phyloP scores from a whole-genome alignment of 139 green algal genomes.

The Closterium sp. region DNA sequence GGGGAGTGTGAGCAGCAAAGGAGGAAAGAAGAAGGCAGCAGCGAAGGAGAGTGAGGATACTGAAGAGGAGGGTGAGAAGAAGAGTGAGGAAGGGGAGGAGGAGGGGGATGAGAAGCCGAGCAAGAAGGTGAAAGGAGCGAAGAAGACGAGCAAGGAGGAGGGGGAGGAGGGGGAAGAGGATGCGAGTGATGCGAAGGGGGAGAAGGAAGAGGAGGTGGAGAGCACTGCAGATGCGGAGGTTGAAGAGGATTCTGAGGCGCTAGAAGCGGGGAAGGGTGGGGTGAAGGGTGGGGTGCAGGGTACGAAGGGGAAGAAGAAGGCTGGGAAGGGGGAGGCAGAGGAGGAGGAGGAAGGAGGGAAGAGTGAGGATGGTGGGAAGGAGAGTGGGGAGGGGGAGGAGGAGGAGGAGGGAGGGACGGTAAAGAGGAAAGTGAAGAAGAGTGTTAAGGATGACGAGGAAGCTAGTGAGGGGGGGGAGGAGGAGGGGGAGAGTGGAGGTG shows the following conservation, averaged over 20 bases:
- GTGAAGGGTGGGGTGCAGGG: not conserved
- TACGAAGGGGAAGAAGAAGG: not conserved
- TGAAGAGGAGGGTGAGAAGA: not conserved
- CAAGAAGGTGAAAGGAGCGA: not conserved
- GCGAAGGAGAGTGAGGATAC: not conserved
- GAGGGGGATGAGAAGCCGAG: not conserved
- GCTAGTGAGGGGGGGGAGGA: not conserved
- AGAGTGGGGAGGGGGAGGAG: not conserved
- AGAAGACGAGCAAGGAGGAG: not conserved
- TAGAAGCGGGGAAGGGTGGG: not conserved
- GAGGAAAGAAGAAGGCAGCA: not conserved
- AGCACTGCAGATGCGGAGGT: not conserved
- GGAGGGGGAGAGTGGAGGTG: not conserved
- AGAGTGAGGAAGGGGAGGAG: not conserved
- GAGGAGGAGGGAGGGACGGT: not conserved
- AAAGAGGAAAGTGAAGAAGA: not conserved
- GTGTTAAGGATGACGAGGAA: not conserved
- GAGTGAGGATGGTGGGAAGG: not conserved
- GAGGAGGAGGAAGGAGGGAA: not conserved
- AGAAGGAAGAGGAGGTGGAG: not conserved
- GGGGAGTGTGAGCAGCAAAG: not conserved
- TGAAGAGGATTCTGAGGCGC: not conserved
- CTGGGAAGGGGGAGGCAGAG: not conserved
- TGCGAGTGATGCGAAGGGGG: not conserved
- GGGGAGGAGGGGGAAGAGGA: not conserved